phyloP scores from a whole-genome alignment of 805 yeast species.

The Metschnikowia lunata region DNA sequence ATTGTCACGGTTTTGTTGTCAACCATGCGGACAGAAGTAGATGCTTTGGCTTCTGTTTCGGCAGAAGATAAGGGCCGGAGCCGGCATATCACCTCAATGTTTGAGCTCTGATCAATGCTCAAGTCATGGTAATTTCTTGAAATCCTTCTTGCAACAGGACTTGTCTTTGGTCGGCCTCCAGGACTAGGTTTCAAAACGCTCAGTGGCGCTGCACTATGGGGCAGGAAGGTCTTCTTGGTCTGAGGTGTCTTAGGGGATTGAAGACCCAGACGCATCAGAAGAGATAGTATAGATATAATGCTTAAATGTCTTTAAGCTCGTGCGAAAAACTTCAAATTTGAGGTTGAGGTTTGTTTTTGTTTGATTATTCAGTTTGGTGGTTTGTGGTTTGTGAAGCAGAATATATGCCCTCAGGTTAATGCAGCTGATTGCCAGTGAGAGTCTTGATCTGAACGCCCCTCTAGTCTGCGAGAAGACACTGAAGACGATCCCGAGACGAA shows the following conservation, averaged over 20 bases:
- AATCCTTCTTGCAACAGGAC: no score
- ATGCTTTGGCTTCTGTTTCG: slow-evolving; percentile 25
- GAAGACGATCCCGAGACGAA: no score
- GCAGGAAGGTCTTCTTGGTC: slow-evolving; percentile 1
- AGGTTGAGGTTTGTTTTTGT: no score
- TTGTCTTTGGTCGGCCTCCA: background rate
- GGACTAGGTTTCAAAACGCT: background rate
- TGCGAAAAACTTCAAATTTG: no score
- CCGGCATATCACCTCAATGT: slow-evolving; percentile 67
- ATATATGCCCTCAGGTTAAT: no score
- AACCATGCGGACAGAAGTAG: slow-evolving; percentile 15
- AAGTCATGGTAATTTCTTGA: background rate
- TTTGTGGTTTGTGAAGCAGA: no score
- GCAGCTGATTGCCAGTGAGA: no score
- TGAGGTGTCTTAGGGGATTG: slow-evolving; percentile 10
- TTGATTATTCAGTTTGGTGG: no score
- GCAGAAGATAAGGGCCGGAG: slow-evolving; percentile 53
- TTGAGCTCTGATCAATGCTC: slow-evolving; percentile 13
- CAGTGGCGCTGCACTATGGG: slow-evolving; percentile 1
- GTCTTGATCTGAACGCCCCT: no score
- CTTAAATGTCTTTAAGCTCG: no score
- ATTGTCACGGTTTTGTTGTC: slow-evolving; percentile 26
- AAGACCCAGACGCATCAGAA: background rate
- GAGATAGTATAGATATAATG: no score
- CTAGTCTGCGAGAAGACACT: no score